These are phyloP conservation scores for Tuber magnatum DNA, from an alignment of 495 filamentous ascomycete species.

Conservation along the genomic window DNA sequence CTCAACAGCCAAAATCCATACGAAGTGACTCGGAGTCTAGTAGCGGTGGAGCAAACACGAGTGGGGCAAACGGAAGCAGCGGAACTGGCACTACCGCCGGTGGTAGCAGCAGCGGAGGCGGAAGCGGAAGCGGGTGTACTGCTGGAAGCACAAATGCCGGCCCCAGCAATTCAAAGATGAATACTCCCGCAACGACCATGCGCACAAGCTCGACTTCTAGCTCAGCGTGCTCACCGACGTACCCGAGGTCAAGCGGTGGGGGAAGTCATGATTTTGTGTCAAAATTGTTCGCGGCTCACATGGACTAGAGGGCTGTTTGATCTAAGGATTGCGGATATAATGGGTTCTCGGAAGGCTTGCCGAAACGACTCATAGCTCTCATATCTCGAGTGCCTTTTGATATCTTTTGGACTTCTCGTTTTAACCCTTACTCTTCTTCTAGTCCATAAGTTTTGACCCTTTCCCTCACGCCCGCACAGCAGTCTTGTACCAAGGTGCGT, in stretches of 20 bases:
- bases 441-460: background rate
- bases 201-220: conserved; percentile 15
- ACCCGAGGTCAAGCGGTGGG: conserved; percentile 22
- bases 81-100: background rate
- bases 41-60: conserved; percentile 4
- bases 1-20: conserved; percentile 18
- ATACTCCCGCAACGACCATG: conserved; percentile 15
- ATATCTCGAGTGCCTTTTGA: background rate
- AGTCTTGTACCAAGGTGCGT: background rate
- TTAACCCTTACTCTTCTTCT: background rate
- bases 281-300: background rate
- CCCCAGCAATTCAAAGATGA: conserved; percentile 12
- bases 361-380: background rate
- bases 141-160: background rate
- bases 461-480: background rate
- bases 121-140: background rate
- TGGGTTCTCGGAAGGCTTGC: background rate
- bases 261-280: conserved; percentile 6
- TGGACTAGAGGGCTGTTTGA: background rate
- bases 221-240: conserved; percentile 20
- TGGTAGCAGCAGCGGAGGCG: background rate
- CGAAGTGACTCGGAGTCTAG: conserved; percentile 27
- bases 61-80: background rate
- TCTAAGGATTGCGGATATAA: background rate
- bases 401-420: background rate